Base-by-base conservation (phyloP, 768 basidiomycete species). In the Auriscalpium microsporum region DNA sequence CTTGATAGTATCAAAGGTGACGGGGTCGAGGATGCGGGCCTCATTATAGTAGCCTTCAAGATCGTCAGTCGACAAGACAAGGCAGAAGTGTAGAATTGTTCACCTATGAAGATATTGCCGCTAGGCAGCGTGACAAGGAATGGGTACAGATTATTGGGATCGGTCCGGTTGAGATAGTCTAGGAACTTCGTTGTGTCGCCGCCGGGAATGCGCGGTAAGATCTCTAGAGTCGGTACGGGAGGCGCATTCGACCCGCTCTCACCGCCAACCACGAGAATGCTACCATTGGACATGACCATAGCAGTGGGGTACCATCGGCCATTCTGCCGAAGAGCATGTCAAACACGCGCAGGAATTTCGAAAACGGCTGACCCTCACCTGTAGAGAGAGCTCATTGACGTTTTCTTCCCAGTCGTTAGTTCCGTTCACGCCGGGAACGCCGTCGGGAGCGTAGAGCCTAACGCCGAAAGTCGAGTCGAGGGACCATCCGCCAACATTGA, bases 321-420 rank as follows among this genome's bases (percentile, higher is more conserved):
- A 34, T 72, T 72, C 82, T 85, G 33, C 9, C 48, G 2, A 9
- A 2, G 1, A 8, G 45, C 4, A 45, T 42, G 10, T 45, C 45
- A 21, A 49, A 38, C 6, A 48, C 42, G 21, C 1, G 38, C 13
- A 40, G 35, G 16, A 6, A n/a, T 45, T 4, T 10, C 34, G 4
- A 9, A 9, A 5, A 28, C 3, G 2, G 34, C 19, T 21, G 34
- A 28, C 17, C 64, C 71, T 34, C 45, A 84, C 84, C 76, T 89
- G 87, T 23, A 90, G 73, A 3, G 69, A 58, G 2, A 90, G 72
- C 40, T 76, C 74, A 0, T 77, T 58, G 40, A 71, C 72, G 58
- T 90, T 80, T 66, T 90, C 88, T 66, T 90, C 78, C 89, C 89
- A 91, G 61, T 90, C 85, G 52, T 81, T 83, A 5, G 86, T 89